phyloP scores from a whole-genome alignment of 192 early-diverging fungal species.

The Pilobolus umbonatus region DNA sequence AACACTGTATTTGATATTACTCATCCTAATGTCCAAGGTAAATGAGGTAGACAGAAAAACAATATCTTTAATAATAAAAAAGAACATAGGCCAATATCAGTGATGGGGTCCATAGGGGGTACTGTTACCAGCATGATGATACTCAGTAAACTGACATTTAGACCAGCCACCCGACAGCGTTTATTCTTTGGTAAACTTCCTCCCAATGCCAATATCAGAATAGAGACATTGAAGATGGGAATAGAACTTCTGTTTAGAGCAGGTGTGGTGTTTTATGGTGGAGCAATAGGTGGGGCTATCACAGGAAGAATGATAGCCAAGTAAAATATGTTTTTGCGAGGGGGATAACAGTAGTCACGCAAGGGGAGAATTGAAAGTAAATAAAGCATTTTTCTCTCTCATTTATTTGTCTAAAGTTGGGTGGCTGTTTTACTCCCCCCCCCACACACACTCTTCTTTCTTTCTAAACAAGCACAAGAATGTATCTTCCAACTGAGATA shows the following conservation, averaged over 20 bases:
- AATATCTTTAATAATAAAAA: not conserved
- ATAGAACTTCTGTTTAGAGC: conserved; percentile 21
- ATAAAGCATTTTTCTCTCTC: not conserved
- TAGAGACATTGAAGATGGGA: conserved; percentile 24
- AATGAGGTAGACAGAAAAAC: conserved; percentile 1
- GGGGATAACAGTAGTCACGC: not conserved
- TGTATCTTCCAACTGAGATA: conserved; percentile 16
- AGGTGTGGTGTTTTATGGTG: conserved; percentile 24
- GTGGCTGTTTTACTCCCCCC: not conserved
- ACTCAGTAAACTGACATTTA: conserved; percentile 19
- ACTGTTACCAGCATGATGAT: conserved; percentile 10
- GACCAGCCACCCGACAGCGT: conserved; percentile 22
- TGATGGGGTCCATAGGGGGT: conserved; percentile 1
- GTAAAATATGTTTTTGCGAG: not conserved
- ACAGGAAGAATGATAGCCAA: conserved; percentile 9
- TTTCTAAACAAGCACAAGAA: not conserved
- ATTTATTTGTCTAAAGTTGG: no score
- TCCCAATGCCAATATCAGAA: conserved; percentile 19
- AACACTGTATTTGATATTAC: conserved; percentile 6
- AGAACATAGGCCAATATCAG: conserved; percentile 4
- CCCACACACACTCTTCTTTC: not conserved
- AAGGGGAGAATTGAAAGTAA: not conserved
- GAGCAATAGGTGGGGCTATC: conserved; percentile 22
- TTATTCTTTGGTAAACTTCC: conserved; percentile 32
- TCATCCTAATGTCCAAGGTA: not conserved